Evolutionary conservation across 371 early-diverging fungal genomes (phyloP).

Genomic region (Synchytrium microbalum): DNA sequence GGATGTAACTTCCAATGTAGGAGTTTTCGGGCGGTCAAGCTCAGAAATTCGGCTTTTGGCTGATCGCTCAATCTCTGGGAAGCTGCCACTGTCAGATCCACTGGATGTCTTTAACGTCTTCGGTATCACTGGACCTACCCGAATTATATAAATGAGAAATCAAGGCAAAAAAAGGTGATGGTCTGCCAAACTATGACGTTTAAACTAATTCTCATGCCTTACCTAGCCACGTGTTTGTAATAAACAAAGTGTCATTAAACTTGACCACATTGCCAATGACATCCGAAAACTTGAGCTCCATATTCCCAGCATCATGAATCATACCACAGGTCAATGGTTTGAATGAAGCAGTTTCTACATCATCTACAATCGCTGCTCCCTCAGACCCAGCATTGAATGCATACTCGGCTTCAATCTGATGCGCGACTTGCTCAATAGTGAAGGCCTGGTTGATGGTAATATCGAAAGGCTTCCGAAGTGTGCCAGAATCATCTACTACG

Average conservation of each 20-base stretch:
- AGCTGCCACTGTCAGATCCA: too few species aligned
- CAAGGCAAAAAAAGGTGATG: background rate
- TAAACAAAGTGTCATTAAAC: constrained; percentile 21
- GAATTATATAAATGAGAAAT: background rate
- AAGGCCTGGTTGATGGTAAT: constrained; percentile 19
- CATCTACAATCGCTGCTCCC: background rate
- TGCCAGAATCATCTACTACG: too few species aligned
- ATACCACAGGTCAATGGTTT: constrained; percentile 14
- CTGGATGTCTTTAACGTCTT: too few species aligned
- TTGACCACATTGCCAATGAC: constrained; percentile 23
- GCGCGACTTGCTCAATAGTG: constrained; percentile 35
- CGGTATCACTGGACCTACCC: background rate
- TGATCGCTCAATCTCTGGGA: too few species aligned
- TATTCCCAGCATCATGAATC: constrained; percentile 21
- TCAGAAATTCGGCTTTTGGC: too few species aligned
- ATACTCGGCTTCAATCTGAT: constrained; percentile 37
- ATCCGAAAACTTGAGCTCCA: constrained; percentile 24
- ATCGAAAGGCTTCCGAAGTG: too few species aligned
- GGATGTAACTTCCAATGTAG: too few species aligned
- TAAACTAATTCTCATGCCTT: background rate
- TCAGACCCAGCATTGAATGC: constrained; percentile 3
- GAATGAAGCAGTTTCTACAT: constrained; percentile 17
- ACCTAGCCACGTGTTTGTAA: too few species aligned
- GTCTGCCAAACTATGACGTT: background rate
- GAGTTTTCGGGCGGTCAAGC: too few species aligned